These are phyloP conservation scores for Pterulicium gracile DNA, from an alignment of 1,284 basidiomycete genomes.

Conservation along the genomic window DNA sequence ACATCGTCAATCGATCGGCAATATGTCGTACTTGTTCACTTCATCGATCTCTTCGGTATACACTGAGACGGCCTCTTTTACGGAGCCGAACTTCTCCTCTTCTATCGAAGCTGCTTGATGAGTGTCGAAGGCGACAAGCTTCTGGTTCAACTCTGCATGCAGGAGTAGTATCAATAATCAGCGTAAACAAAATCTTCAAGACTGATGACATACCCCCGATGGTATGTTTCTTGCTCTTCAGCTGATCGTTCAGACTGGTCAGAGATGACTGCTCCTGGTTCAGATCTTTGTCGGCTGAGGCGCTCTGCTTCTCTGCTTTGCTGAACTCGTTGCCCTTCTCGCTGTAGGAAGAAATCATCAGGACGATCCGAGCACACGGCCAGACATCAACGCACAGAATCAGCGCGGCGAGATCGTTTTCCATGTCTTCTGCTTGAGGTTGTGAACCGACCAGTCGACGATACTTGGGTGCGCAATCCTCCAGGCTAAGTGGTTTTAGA, in stretches of 20 bases:
- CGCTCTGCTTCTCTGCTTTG: slow-evolving; percentile 42
- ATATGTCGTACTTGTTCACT: too few relatives aligned
- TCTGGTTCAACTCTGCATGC: too few relatives aligned
- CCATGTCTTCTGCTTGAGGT: slow-evolving; percentile 54
- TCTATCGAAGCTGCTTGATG: too few relatives aligned
- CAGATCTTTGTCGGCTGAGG: slow-evolving; percentile 39
- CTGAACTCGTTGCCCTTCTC: slow-evolving; percentile 55
- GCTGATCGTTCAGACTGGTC: slow-evolving; percentile 43
- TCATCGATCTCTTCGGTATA: too few relatives aligned
- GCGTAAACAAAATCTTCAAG: too few relatives aligned
- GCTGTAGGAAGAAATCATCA: too few relatives aligned
- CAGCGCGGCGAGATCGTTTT: slow-evolving; percentile 51
- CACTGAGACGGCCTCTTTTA: too few relatives aligned
- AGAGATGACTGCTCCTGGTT: slow-evolving; percentile 55
- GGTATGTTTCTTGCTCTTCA: slow-evolving; percentile 56
- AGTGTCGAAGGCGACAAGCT: too few relatives aligned
- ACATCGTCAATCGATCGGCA: too few relatives aligned
- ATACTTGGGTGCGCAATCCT: slow-evolving; percentile 50
- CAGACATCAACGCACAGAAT: neutral
- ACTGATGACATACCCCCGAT: slow-evolving; percentile 52
- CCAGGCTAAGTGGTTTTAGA: slow-evolving; percentile 35
- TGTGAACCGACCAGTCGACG: slow-evolving; percentile 53
- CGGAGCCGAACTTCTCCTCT: too few relatives aligned
- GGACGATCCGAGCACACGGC: slow-evolving; percentile 6
- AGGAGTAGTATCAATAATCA: too few relatives aligned